A percentile compares a stretch with the other conserved stretches of the same genome.
These are phyloP conservation scores for Coix lacrymajobi DNA, from an alignment of 176 grass and related monocot species.

Conservation along the genomic window DNA sequence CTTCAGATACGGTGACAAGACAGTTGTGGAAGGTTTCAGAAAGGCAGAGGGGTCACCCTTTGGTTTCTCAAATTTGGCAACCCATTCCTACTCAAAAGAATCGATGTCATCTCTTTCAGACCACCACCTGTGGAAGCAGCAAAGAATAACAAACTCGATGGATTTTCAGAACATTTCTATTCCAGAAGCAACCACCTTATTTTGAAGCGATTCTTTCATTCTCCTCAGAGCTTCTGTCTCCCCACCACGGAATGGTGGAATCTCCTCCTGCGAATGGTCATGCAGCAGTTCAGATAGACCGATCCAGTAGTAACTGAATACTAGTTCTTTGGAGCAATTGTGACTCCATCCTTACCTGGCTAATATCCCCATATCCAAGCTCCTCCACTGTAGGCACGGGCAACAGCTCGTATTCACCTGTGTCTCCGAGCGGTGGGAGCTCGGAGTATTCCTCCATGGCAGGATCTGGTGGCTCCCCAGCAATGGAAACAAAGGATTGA, in stretches of 20 bases:
- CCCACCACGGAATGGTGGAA: slow-evolving; percentile 63
- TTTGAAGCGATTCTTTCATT: slow-evolving; percentile 59
- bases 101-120: not conserved
- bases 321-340: not conserved
- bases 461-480: slow-evolving; percentile 45
- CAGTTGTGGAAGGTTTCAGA: slow-evolving; percentile 70
- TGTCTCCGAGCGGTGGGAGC: slow-evolving; percentile 64
- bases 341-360: slow-evolving; percentile 33
- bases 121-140: not conserved
- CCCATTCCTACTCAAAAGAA: slow-evolving; percentile 52
- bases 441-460: slow-evolving; percentile 48
- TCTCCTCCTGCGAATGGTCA: slow-evolving; percentile 52
- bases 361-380: slow-evolving; percentile 78
- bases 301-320: not conserved
- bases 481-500: slow-evolving; percentile 62
- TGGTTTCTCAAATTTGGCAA: slow-evolving; percentile 93
- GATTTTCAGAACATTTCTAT: not conserved
- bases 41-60: slow-evolving; percentile 90
- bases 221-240: slow-evolving; percentile 79
- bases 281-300: not conserved
- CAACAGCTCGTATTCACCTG: slow-evolving; percentile 50
- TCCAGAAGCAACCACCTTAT: slow-evolving; percentile 57
- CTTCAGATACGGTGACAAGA: slow-evolving; percentile 84
- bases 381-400: slow-evolving; percentile 60
- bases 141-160: not conserved